These are phyloP conservation scores for Salicornia ramosissima DNA, from an alignment of 148 eudicot genomes.

Conservation along the genomic window DNA sequence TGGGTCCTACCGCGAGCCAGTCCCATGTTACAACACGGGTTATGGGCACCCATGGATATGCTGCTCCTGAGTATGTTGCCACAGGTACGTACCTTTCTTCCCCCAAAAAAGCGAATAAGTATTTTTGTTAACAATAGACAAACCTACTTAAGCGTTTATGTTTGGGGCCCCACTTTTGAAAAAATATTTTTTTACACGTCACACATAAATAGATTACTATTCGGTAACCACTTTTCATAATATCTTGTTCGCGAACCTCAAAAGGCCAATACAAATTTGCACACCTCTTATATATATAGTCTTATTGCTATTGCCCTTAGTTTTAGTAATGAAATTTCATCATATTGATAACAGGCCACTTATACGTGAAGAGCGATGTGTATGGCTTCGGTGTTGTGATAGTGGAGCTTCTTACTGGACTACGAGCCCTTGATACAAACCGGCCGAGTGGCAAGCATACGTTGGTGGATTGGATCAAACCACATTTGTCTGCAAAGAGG, in stretches of 20 bases:
- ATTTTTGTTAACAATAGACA: too few relatives aligned
- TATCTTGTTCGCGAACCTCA: too few relatives aligned
- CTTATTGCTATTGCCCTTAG: too few relatives aligned
- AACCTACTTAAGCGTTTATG: too few relatives aligned
- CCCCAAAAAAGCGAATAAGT: too few relatives aligned
- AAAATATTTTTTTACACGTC: too few relatives aligned
- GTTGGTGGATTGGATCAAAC: slow-evolving; percentile 69
- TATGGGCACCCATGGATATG: slow-evolving; percentile 82
- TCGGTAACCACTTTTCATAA: too few relatives aligned
- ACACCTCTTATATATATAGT: too few relatives aligned
- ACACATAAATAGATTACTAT: too few relatives aligned
- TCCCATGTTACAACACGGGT: slow-evolving; percentile 70
- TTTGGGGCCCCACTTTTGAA: too few relatives aligned
- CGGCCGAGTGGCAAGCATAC: slow-evolving; percentile 46
- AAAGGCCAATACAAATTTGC: too few relatives aligned
- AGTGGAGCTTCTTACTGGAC: slow-evolving; percentile 66
- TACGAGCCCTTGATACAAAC: slow-evolving; percentile 48
- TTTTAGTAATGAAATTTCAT: neutral
- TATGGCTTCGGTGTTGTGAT: slow-evolving; percentile 81
- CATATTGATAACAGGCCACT: slow-evolving; percentile 51
- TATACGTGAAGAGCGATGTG: slow-evolving; percentile 78
- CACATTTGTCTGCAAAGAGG: slow-evolving; percentile 43
- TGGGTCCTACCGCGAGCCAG: slow-evolving; percentile 63
- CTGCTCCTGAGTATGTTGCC: slow-evolving; percentile 84
- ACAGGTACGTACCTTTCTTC: too few relatives aligned